Percentiles rank a stretch among this genome's conserved stretches.
Conservation (phyloP, 306 rosid genomes). For the Vicia sativa region DNA sequence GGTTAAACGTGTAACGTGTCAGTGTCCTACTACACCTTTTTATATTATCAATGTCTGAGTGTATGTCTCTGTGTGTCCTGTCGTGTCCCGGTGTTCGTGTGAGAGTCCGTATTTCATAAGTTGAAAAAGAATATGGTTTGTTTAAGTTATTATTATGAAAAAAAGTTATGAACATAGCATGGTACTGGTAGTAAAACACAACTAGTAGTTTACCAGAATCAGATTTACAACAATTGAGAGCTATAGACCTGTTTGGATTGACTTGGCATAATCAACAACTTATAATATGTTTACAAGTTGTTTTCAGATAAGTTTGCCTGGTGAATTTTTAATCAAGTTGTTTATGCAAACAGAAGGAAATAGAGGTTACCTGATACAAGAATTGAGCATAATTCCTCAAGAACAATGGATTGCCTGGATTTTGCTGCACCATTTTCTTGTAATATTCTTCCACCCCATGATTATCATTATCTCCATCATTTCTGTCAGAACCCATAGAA, state of each 20-base stretch:
- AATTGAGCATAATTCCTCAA: constrained; percentile 80
- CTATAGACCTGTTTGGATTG: background rate
- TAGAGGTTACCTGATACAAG: constrained; percentile 57
- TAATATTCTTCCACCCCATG: constrained; percentile 63
- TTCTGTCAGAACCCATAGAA: constrained; percentile 49
- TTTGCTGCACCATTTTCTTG: constrained; percentile 72
- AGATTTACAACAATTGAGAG: background rate
- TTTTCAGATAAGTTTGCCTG: background rate
- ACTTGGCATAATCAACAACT: background rate
- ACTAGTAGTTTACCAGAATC: background rate
- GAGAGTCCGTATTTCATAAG: background rate
- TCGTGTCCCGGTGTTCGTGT: too few species aligned
- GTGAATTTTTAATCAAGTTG: background rate
- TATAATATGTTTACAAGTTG: background rate
- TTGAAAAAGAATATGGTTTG: constrained; percentile 2
- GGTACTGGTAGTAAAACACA: background rate
- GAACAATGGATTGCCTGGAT: constrained; percentile 80
- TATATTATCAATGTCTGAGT: too few species aligned
- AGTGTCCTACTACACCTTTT: too few species aligned
- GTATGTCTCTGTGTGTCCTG: too few species aligned
- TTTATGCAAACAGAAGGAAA: background rate
- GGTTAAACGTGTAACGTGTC: too few species aligned
- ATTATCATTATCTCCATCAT: constrained; percentile 48
- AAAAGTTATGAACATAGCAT: background rate
- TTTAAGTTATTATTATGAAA: background rate